phyloP scores from a whole-genome alignment of 2,329 filamentous ascomycete species.

The Beauveria pseudobassiana region DNA sequence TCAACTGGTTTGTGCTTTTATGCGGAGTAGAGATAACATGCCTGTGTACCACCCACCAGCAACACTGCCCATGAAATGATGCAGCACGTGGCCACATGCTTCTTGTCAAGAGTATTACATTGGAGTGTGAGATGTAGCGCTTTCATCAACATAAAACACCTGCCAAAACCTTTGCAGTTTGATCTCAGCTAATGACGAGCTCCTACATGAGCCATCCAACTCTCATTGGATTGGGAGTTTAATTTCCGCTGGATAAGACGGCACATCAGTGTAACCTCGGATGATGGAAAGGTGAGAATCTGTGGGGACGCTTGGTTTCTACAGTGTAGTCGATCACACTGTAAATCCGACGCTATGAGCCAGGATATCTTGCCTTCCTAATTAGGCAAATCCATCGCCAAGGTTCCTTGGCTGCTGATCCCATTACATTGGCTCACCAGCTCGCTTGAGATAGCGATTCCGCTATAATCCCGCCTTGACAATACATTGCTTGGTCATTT shows the following conservation, averaged over 20 bases:
- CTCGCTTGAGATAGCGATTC: background rate
- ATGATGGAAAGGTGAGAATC: background rate
- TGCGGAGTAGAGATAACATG: too few species aligned
- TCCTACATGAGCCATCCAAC: too few species aligned
- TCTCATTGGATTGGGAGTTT: too few species aligned
- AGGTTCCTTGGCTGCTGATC: background rate
- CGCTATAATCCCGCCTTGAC: background rate
- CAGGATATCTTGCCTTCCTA: background rate
- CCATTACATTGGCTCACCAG: background rate
- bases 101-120: too few species aligned
- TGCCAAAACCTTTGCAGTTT: too few species aligned
- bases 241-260: slow-evolving; percentile 14
- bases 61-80: too few species aligned
- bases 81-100: too few species aligned
- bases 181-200: too few species aligned
- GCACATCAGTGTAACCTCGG: background rate
- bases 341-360: background rate
- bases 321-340: background rate
- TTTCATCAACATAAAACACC: too few species aligned
- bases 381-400: background rate
- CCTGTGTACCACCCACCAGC: too few species aligned
- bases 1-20: too few species aligned
- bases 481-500: background rate
- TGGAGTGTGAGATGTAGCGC: too few species aligned
- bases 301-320: background rate